Evolutionary conservation across 2,329 filamentous ascomycete species (phyloP), one percentile per base, ranked within the genome.

Genomic region (Aspergillus sergii): DNA sequence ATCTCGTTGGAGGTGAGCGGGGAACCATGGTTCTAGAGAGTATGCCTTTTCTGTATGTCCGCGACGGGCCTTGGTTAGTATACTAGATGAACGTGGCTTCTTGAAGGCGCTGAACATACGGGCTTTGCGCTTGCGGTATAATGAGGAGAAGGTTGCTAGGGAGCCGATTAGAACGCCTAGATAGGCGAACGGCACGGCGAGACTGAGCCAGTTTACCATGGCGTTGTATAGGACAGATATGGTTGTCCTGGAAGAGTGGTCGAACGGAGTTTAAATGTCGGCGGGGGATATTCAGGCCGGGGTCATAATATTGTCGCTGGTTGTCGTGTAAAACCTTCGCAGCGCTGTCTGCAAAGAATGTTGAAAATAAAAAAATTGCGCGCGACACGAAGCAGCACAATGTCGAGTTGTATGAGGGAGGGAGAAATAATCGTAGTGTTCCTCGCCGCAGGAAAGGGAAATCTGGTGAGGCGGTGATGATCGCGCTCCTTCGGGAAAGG

Each of bases 11-110:
- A 96, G 84, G 78, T 99, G 94, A 58, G 91, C 86, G 28, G 90
- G 89, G 80, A 99, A 99, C 94, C 95, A 99, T 70, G 94, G 93
- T 69, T 91, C 93, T 65, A 99, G 88, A 70, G 91, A 92, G 59
- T 92, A 90, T 72, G 91, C 91, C 81, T 93, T 88, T 68, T 84
- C 91, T 93, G 64, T 61, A 71, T 69, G n/a, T 60, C 60, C 28
- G 32, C 26, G 59, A 63, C 12, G 43, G 39, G 14, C 26, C 2
- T 36, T 23, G 21, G 23, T 70, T 63, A 72, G 61, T 62, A 59
- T 58, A 34, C 23, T 26, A 14, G 26, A 36, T 51, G 64, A 69
- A 67, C 68, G 65, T 60, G 34, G 21, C 58, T 62, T 56, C 5
- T 55, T 43, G 36, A 32, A 54, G 14, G 41, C 34, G 19, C 23